Base-by-base conservation (phyloP, 1,284 basidiomycete genomes). In the Waitea zeae region DNA sequence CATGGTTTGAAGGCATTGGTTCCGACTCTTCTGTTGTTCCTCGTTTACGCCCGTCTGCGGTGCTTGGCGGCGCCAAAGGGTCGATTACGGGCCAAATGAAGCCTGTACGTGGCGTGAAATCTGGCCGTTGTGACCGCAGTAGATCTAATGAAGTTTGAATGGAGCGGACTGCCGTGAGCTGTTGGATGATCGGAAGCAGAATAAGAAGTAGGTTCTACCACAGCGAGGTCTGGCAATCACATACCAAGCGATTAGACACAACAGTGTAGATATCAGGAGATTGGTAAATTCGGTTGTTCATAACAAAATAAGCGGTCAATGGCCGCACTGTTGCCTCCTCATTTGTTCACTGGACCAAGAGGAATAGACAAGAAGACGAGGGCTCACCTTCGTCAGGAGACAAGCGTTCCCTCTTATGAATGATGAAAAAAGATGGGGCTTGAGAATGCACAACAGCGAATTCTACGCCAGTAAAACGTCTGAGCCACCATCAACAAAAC, bases 231-330 rank as follows among this genome's bases (percentile, higher is more conserved):
- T 29, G 37, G 34, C 22, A 28, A 22, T 43, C 27, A 51, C 69
- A 45, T 51, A 84, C 80, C 44, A 89, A 56, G 44, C 84, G 73
- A 46, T 83, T 83, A 30, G 83, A 86, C 24, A 89, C 57, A 3
- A 88, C 62, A 6, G 70, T 74, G 47, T 88, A 86, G 19, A 88
- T 58, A 44, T 84, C 78, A 17, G 86, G 86, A 1, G 81, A 73
- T 48, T 84, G 80, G 49, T 88, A 88, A 41, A 89, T 84, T 40
- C 78, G 71, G 49, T 79, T 79, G 53, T 87, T 78, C 56, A 83
- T 69, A 47, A 89, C 70, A 48, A 87, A 89, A 52, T 86, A 89
- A 7, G 74, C 77, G 12, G 73, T 77, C 37, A 87, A 52, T 3
- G 82, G 75, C 40, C 65, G 64, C 27, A 78, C 83, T 83, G 28